phyloP scores from a whole-genome alignment of 2,329 filamentous ascomycete species.

The Trichoderma atrobrunneum region DNA sequence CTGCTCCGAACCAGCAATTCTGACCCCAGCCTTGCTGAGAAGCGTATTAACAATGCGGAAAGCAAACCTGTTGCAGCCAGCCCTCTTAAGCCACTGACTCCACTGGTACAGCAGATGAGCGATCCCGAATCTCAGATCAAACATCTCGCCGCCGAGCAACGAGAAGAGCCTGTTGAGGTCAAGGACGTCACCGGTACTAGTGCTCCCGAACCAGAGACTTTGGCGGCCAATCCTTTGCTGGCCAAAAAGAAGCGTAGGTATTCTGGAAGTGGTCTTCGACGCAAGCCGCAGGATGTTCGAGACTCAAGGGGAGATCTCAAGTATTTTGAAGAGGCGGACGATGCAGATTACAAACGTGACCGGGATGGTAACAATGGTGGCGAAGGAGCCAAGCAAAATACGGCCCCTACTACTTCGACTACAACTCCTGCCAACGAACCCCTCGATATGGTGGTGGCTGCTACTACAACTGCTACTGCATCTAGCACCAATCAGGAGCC shows the following conservation, averaged over 20 bases:
- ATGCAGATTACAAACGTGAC: conserved; percentile 69
- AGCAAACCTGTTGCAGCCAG: conserved; percentile 9
- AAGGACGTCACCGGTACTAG: conserved; percentile 62
- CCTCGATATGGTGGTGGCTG: not conserved
- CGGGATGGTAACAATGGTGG: conserved; percentile 20
- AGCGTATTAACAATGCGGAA: not conserved
- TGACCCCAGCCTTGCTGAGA: conserved; percentile 38
- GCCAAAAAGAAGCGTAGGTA: conserved; percentile 67
- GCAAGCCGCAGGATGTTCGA: conserved; percentile 69
- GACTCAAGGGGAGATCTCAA: conserved; percentile 74
- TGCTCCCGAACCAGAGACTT: conserved; percentile 59
- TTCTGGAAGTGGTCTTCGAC: conserved; percentile 78
- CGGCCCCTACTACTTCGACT: not conserved
- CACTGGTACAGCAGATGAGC: conserved; percentile 24
- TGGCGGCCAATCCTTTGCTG: conserved; percentile 41
- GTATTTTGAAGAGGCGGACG: conserved; percentile 86
- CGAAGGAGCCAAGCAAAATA: not conserved
- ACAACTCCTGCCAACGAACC: not conserved
- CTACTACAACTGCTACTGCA: not conserved
- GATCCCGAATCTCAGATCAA: conserved; percentile 32
- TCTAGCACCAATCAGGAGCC: conserved; percentile 22
- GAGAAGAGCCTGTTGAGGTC: conserved; percentile 39
- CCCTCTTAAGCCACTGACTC: not conserved
- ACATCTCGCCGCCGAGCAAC: conserved; percentile 27
- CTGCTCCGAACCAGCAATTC: conserved; percentile 39